Evolutionary conservation across 2,329 filamentous ascomycete genomes (phyloP).

Genomic region (Fulvia fulva): DNA sequence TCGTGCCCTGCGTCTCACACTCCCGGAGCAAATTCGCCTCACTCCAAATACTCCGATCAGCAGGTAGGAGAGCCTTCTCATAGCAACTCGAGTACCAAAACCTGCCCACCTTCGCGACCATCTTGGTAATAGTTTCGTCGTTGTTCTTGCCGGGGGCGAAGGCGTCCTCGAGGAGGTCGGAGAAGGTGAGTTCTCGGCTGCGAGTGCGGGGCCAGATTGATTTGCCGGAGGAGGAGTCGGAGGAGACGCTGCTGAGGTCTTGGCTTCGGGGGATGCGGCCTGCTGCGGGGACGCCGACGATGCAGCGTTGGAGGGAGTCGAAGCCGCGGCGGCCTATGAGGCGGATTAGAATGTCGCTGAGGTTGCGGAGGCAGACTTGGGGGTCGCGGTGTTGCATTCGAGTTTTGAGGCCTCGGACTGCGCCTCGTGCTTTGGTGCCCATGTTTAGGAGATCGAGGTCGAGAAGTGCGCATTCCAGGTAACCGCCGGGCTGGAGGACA

Average conservation of each 20-base stretch:
- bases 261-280: slow-evolving; percentile 42
- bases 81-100: slow-evolving; percentile 98
- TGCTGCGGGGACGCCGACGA: slow-evolving; percentile 71
- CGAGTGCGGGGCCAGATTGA: slow-evolving; percentile 9
- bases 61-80: slow-evolving; percentile 53
- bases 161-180: slow-evolving; percentile 43
- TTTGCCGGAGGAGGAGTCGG: slow-evolving; percentile 21
- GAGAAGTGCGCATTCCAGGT: slow-evolving; percentile 72
- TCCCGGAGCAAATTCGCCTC: slow-evolving; percentile 73
- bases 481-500: slow-evolving; percentile 72
- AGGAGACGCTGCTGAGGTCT: slow-evolving; percentile 30
- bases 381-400: slow-evolving; percentile 59
- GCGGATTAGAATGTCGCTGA: slow-evolving; percentile 56
- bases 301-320: slow-evolving; percentile 67
- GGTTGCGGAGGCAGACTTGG: slow-evolving; percentile 55
- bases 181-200: slow-evolving; percentile 23
- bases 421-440: slow-evolving; percentile 66
- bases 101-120: slow-evolving; percentile 83
- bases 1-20: slow-evolving; percentile 81
- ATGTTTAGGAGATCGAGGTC: slow-evolving; percentile 80
- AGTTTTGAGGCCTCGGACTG: slow-evolving; percentile 68
- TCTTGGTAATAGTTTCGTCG: slow-evolving; percentile 84
- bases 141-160: slow-evolving; percentile 40
- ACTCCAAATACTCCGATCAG: slow-evolving; percentile 68
- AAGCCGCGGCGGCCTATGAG: slow-evolving; percentile 68